Percentiles rank a stretch among this genome's conserved stretches.
Evolutionary conservation across 305 asterid genomes (phyloP).

Genomic region (Striga hermonthica): DNA sequence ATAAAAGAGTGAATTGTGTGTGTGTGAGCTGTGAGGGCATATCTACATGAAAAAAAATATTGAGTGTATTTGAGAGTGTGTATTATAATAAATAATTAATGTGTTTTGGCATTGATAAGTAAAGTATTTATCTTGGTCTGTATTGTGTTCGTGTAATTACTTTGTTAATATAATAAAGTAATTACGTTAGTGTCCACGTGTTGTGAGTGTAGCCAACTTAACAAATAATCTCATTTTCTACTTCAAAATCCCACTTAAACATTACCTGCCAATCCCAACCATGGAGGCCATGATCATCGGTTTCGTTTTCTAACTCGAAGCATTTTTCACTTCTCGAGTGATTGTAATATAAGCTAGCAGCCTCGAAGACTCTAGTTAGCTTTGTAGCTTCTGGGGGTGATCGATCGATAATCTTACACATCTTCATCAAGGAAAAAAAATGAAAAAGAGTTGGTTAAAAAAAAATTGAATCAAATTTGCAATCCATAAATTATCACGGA

Average conservation of each 20-base stretch:
- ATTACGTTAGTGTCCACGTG: too few relatives aligned
- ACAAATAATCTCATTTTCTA: neutral
- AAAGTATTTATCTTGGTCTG: too few relatives aligned
- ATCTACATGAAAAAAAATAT: too few relatives aligned
- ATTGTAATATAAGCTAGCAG: conserved; percentile 78
- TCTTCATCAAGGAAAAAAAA: conserved; percentile 34
- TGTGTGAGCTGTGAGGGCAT: too few relatives aligned
- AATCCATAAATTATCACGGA: too few relatives aligned
- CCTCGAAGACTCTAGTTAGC: conserved; percentile 54
- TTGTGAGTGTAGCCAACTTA: too few relatives aligned
- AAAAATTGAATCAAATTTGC: neutral
- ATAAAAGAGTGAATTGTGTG: too few relatives aligned
- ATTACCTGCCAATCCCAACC: conserved; percentile 87
- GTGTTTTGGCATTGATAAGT: too few relatives aligned
- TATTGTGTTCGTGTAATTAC: too few relatives aligned
- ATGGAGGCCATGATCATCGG: conserved; percentile 59
- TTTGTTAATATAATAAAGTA: too few relatives aligned
- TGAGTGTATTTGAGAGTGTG: too few relatives aligned
- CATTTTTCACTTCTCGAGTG: conserved; percentile 62
- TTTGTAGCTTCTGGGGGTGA: conserved; percentile 44
- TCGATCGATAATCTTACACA: conserved; percentile 70
- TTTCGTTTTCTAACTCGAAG: conserved; percentile 49
- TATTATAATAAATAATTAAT: too few relatives aligned
- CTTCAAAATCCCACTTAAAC: neutral
- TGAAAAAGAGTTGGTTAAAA: conserved; percentile 1